These are phyloP conservation scores for Candida schatavii DNA, from an alignment of 805 yeast species.

Conservation along the genomic window DNA sequence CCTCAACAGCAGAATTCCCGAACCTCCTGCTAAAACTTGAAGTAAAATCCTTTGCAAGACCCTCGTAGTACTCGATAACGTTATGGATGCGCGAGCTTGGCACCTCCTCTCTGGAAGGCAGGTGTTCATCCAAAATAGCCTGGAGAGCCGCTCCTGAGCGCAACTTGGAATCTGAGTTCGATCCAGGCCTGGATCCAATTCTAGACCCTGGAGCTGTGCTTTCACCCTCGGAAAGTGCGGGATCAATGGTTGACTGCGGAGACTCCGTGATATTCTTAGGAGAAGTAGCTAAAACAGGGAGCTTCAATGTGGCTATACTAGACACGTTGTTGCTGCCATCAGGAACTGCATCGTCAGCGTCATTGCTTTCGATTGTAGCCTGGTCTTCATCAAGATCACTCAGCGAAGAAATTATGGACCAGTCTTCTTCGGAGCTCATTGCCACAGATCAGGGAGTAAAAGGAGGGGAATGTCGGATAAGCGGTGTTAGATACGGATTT, in stretches of 20 bases:
- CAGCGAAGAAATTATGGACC: constrained; percentile 43
- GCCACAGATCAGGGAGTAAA: no score
- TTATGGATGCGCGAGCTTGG: neutral
- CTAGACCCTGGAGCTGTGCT: neutral
- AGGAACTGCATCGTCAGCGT: neutral
- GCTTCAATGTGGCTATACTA: constrained; percentile 16
- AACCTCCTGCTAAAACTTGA: neutral
- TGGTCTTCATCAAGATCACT: constrained; percentile 39
- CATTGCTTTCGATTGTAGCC: constrained; percentile 15
- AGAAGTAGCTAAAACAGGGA: constrained; percentile 10
- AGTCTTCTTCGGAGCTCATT: constrained; percentile 35
- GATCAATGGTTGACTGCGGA: neutral
- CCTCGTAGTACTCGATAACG: constrained; percentile 2
- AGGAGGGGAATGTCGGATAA: no score
- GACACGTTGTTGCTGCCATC: constrained; percentile 6
- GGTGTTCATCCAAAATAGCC: neutral
- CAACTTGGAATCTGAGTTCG: neutral
- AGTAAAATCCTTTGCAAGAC: constrained; percentile 1
- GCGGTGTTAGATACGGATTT: no score
- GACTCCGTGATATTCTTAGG: neutral
- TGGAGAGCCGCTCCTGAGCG: constrained; percentile 1
- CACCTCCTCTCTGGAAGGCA: neutral
- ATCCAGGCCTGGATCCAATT: neutral
- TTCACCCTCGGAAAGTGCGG: neutral
- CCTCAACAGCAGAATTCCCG: neutral